Conservation (phyloP, 1,284 basidiomycete species). For the Mycosarcoma maydis region DNA sequence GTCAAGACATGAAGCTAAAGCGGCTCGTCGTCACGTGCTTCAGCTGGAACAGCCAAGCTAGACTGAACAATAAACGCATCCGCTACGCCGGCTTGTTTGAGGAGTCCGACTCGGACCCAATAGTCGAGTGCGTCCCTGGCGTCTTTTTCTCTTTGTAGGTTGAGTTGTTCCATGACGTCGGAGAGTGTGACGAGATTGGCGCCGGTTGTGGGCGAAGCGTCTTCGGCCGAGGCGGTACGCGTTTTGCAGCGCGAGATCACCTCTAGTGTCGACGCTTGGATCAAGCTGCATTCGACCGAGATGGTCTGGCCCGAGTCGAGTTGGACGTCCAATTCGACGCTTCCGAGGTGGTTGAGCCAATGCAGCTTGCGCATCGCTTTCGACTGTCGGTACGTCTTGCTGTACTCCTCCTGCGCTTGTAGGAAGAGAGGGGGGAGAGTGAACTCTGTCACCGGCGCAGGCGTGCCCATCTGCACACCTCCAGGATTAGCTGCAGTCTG, state of each 20-base stretch:
- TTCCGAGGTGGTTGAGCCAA: conserved; percentile 57
- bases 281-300: conserved; percentile 30
- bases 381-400: conserved; percentile 18
- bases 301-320: conserved; percentile 44
- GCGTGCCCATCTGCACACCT: neutral
- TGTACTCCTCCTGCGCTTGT: conserved; percentile 45
- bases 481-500: neutral
- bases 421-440: conserved; percentile 52
- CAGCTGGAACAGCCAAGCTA: conserved; percentile 4
- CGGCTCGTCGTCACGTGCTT: neutral
- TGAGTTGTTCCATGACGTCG: conserved; percentile 44
- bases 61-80: conserved; percentile 34
- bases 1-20: neutral
- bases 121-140: conserved; percentile 38
- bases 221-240: neutral
- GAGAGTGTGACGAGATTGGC: conserved; percentile 30
- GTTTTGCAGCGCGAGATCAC: conserved; percentile 24
- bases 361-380: conserved; percentile 50
- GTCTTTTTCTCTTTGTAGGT: conserved; percentile 37
- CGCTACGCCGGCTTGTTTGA: conserved; percentile 15
- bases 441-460: conserved; percentile 29
- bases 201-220: neutral
- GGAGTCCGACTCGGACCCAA: conserved; percentile 21
- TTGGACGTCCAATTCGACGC: conserved; percentile 53
- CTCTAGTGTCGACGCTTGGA: conserved; percentile 40